Base-by-base conservation (phyloP, 1,284 basidiomycete species). In the Xanthoconium separans region DNA sequence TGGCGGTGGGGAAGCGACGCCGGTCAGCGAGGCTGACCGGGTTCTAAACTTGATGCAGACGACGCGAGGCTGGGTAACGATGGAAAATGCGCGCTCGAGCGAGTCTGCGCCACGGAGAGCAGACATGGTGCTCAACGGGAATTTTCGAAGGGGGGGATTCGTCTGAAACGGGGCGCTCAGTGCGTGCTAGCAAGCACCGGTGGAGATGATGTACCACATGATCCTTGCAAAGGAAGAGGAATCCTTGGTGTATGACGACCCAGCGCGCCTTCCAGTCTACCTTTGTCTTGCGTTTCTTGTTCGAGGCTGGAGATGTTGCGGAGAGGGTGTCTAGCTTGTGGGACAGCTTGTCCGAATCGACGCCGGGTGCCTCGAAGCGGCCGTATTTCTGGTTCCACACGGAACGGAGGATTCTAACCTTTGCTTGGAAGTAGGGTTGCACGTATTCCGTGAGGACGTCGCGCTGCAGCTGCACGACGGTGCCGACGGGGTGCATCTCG, bases 401-500 rank as follows among this genome's bases (percentile, higher is more conserved):
- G 11, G 78, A 71, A 9, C 85, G 75, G 20, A 89, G 68, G 0
- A 79, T 78, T 39, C 77, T 75, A 11, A 83, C 80, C 65, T 74
- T 79, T 11, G 82, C 80, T 52, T 87, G 84, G 71, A 87, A 88
- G 69, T 87, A 90, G 0, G 87, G 87, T 37, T 78, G 73, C 15
- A 81, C 70, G 59, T 90, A 90, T 1, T 75, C 72, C n/a, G 64
- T 61, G 2, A 77, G 65, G 34, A 69, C 44, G 27, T 69, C 64
- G 37, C 81, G 75, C 1, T 74, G 77, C 3, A 85, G 73, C 1
- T 68, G 65, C 11, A 77, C 74, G 50, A 77, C 58, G 53, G 73
- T 61, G 48, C 74, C 70, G 15, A 68, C 56, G 30, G 75, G 66
- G 58, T 89, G 85, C 10, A 89, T 66, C 63, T 89, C 87, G 15